A percentile compares a stretch with the other conserved stretches of the same genome.
phyloP scores from a whole-genome alignment of 805 yeast species.

The Jamesozyma gamospora region DNA sequence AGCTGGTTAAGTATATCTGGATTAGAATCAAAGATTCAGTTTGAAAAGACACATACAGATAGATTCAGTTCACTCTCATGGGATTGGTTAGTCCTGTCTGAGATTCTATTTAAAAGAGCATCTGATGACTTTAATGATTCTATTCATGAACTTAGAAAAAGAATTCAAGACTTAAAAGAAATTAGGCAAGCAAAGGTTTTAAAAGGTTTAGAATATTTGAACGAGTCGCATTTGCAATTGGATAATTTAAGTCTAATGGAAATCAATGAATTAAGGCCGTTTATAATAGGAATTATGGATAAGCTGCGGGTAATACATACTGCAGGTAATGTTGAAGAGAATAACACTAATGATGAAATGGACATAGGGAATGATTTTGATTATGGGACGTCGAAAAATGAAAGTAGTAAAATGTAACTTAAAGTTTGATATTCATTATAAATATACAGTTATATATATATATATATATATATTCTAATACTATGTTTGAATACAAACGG shows the following conservation, averaged over 20 bases:
- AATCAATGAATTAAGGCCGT: conserved; percentile 80
- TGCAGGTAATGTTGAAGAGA: conserved; percentile 5
- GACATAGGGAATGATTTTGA: conserved; percentile 5
- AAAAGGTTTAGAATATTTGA: conserved; percentile 66
- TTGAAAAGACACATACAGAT: conserved; percentile 48
- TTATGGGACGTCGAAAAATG: conserved; percentile 4
- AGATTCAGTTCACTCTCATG: conserved; percentile 68
- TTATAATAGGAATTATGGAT: conserved; percentile 71
- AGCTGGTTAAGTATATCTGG: conserved; percentile 59
- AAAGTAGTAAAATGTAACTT: conserved; percentile 1
- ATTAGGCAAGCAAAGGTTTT: conserved; percentile 71
- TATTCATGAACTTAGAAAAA: conserved; percentile 55
- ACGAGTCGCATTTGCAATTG: conserved; percentile 72
- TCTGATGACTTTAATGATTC: conserved; percentile 72
- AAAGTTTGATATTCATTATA: background rate
- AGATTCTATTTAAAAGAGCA: conserved; percentile 55
- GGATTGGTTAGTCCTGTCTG: conserved; percentile 81
- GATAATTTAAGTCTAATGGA: conserved; percentile 78
- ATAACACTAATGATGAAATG: conserved; percentile 1
- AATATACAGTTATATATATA: background rate
- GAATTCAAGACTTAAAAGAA: conserved; percentile 78
- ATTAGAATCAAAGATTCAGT: conserved; percentile 50
- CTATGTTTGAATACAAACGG: too few relatives aligned
- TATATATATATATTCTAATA: background rate
- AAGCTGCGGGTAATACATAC: conserved; percentile 47